phyloP scores from a whole-genome alignment of 2,329 filamentous ascomycete genomes.

The Elsinoe fawcettii region DNA sequence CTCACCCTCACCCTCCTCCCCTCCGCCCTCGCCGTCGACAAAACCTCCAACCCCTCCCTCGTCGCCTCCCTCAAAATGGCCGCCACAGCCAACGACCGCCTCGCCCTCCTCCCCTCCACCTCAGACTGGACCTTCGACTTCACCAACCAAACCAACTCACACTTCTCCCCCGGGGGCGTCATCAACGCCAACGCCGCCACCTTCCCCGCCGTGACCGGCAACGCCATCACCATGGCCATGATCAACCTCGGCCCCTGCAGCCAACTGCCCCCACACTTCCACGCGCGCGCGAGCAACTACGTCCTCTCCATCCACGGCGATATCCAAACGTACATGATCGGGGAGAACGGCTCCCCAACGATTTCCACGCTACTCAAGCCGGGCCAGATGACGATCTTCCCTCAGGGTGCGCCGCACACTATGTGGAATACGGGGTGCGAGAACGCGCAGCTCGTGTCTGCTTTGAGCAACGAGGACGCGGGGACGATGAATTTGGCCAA shows the following conservation, averaged over 20 bases:
- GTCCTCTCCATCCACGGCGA: conserved; percentile 43
- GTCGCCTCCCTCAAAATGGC: conserved; percentile 34
- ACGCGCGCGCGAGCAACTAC: conserved; percentile 44
- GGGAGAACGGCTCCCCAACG: conserved; percentile 43
- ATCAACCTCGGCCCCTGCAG: conserved; percentile 44
- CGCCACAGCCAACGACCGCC: conserved; percentile 41
- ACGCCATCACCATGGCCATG: conserved; percentile 39
- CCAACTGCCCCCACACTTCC: conserved; percentile 45
- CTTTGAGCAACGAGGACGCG: conserved; percentile 42
- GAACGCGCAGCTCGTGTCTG: conserved; percentile 43
- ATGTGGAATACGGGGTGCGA: conserved; percentile 48
- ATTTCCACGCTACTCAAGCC: conserved; percentile 37
- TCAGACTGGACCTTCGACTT: conserved; percentile 46
- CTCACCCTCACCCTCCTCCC: conserved; percentile 23
- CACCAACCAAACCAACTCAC: conserved; percentile 35
- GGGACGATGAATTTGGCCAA: conserved; percentile 45
- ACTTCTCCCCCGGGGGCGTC: conserved; percentile 40
- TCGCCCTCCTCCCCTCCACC: conserved; percentile 34
- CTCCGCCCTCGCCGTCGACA: conserved; percentile 30
- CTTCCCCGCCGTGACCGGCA: conserved; percentile 41
- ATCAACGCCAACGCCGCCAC: conserved; percentile 47
- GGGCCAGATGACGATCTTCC: conserved; percentile 46
- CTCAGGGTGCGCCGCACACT: conserved; percentile 40
- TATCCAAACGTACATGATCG: conserved; percentile 45
- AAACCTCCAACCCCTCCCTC: conserved; percentile 33